Percentiles rank a stretch among this genome's conserved stretches.
phyloP scores from a whole-genome alignment of 2,329 filamentous ascomycete species.

The Pseudogymnoascus sp. region DNA sequence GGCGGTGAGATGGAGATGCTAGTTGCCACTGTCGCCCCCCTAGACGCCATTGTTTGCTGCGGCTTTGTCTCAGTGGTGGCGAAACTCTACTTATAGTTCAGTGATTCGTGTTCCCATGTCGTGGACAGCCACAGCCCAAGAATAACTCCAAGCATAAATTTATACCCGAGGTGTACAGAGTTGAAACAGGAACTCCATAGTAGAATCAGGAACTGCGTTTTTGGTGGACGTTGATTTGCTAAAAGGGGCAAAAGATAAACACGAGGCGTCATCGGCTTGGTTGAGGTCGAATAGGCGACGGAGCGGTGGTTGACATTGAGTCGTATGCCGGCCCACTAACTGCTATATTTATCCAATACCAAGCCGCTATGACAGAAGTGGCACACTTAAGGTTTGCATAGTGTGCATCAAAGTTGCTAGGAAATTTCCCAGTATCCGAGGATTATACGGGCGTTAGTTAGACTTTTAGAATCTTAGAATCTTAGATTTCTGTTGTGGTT shows the following conservation, averaged over 20 bases:
- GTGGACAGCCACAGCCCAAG: background rate
- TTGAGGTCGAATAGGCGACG: slow-evolving; percentile 1
- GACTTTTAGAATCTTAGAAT: background rate
- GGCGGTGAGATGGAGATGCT: too few species aligned
- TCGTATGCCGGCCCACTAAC: background rate
- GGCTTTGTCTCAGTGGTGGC: background rate
- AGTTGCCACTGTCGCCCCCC: background rate
- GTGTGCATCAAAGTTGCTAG: background rate
- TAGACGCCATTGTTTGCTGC: background rate
- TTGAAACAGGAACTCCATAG: background rate
- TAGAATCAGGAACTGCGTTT: background rate
- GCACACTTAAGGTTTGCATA: slow-evolving; percentile 9
- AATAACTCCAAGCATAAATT: background rate
- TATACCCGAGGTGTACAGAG: background rate
- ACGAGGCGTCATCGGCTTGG: background rate
- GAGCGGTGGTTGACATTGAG: slow-evolving; percentile 1
- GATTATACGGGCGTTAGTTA: background rate
- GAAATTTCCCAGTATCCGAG: background rate
- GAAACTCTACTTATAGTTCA: background rate
- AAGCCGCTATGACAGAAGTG: background rate
- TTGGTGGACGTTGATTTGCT: background rate
- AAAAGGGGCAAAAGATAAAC: slow-evolving; percentile 1
- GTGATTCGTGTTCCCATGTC: background rate
- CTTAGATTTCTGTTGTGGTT: background rate
- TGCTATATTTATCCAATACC: background rate